Percentiles rank a stretch among this genome's conserved stretches.
phyloP scores from a whole-genome alignment of 805 yeast genomes.

The Barnettozyma sucrosica region DNA sequence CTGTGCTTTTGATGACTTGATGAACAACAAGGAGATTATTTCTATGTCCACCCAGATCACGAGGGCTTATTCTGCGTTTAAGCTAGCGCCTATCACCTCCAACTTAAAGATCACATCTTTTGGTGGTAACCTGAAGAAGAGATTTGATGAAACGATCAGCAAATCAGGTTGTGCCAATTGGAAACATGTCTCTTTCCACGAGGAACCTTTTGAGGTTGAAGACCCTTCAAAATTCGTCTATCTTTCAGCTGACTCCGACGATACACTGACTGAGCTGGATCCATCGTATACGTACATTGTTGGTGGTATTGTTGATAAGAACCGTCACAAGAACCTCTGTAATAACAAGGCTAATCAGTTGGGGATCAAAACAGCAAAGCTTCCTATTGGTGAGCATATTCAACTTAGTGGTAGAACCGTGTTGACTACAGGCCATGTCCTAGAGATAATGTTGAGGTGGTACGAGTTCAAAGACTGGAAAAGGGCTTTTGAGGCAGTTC shows the following conservation, averaged over 20 bases:
- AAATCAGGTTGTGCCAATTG: constrained; percentile 55
- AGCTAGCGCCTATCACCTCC: constrained; percentile 51
- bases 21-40: constrained; percentile 66
- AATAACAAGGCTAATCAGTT: constrained; percentile 69
- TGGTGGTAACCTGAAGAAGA: constrained; percentile 52
- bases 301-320: constrained; percentile 96
- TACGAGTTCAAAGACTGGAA: constrained; percentile 79
- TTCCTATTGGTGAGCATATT: constrained; percentile 85
- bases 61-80: constrained; percentile 74
- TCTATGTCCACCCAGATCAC: constrained; percentile 78
- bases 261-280: constrained; percentile 54
- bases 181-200: constrained; percentile 53
- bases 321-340: constrained; percentile 78
- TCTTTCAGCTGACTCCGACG: constrained; percentile 83
- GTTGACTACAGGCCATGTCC: constrained; percentile 92
- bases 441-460: constrained; percentile 78
- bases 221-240: constrained; percentile 49
- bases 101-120: constrained; percentile 60
- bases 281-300: constrained; percentile 74
- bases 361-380: constrained; percentile 65
- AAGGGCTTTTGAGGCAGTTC: constrained; percentile 74
- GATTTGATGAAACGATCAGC: constrained; percentile 60
- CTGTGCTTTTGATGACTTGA: constrained; percentile 85
- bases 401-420: constrained; percentile 82
- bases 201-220: constrained; percentile 25